Evolutionary conservation across 148 eudicot species (phyloP).

Genomic region (Limonium bicolor): DNA sequence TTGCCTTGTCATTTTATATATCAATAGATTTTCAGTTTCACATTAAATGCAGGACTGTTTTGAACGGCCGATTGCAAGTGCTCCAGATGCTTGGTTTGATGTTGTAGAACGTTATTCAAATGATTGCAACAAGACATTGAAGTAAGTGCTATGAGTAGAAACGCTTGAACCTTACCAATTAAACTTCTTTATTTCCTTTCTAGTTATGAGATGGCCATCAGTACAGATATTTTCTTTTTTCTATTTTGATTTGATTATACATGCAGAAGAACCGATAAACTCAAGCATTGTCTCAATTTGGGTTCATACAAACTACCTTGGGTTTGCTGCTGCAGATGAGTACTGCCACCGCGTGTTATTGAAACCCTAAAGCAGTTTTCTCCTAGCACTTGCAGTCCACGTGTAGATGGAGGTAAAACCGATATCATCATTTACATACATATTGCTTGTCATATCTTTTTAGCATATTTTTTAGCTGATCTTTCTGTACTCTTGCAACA

Average conservation of each 20-base stretch:
- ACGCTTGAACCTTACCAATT: not conserved
- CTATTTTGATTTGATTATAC: not conserved
- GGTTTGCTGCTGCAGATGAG: conserved; percentile 96
- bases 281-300: conserved; percentile 65
- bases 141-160: conserved; percentile 29
- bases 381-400: conserved; percentile 76
- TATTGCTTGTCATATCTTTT: not conserved
- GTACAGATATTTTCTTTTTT: not conserved
- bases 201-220: not conserved
- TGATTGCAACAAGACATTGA: conserved; percentile 75
- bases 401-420: conserved; percentile 92
- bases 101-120: conserved; percentile 84
- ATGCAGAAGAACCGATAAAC: conserved; percentile 62
- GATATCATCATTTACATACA: not conserved
- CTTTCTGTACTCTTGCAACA: conserved; percentile 11
- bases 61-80: conserved; percentile 82
- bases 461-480: not conserved
- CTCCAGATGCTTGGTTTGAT: conserved; percentile 98
- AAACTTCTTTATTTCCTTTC: not conserved
- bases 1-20: no score
- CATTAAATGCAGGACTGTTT: conserved; percentile 98
- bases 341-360: conserved; percentile 84
- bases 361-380: conserved; percentile 58
- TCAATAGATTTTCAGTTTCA: no score
- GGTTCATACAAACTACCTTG: conserved; percentile 98